Percentiles rank a stretch among this genome's conserved stretches.
Evolutionary conservation across 176 grass and related monocot species (phyloP).

Genomic region (Saccharum spontaneum): DNA sequence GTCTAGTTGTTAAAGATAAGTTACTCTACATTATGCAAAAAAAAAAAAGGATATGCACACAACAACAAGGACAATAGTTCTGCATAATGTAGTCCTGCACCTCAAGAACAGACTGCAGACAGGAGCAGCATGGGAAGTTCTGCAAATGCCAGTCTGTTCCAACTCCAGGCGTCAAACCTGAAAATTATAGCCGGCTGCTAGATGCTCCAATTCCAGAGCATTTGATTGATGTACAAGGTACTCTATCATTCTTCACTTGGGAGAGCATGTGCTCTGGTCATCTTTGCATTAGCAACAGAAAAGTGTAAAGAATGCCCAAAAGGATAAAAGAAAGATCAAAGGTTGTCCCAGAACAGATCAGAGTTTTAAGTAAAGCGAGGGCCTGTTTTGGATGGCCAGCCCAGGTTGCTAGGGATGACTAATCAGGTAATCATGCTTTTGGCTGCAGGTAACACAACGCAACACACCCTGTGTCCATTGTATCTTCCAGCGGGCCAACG

Average conservation of each 20-base stretch:
- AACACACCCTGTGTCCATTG: neutral
- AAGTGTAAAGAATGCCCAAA: neutral
- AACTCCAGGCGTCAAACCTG: slow-evolving; percentile 11
- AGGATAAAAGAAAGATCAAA: slow-evolving; percentile 2
- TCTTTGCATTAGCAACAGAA: slow-evolving; percentile 11
- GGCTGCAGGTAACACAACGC: slow-evolving; percentile 20
- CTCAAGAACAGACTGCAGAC: slow-evolving; percentile 3
- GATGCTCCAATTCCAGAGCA: slow-evolving; percentile 27
- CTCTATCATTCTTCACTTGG: slow-evolving; percentile 2
- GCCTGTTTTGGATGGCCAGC: slow-evolving; percentile 9
- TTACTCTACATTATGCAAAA: no score
- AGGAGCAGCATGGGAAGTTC: slow-evolving; percentile 15
- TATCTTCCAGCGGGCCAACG: neutral
- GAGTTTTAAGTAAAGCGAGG: neutral
- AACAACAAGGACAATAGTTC: neutral
- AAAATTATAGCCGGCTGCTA: neutral
- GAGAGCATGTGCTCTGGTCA: slow-evolving; percentile 23
- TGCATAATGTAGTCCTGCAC: neutral
- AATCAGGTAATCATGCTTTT: slow-evolving; percentile 30
- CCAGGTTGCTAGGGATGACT: slow-evolving; percentile 33
- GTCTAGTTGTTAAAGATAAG: neutral
- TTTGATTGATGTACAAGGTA: slow-evolving; percentile 45
- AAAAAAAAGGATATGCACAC: neutral
- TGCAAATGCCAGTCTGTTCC: neutral
- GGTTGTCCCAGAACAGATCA: slow-evolving; percentile 21